A percentile compares a stretch with the other conserved stretches of the same genome.
Conservation (phyloP, 768 basidiomycete species). For the Leccinum truebloodii region DNA sequence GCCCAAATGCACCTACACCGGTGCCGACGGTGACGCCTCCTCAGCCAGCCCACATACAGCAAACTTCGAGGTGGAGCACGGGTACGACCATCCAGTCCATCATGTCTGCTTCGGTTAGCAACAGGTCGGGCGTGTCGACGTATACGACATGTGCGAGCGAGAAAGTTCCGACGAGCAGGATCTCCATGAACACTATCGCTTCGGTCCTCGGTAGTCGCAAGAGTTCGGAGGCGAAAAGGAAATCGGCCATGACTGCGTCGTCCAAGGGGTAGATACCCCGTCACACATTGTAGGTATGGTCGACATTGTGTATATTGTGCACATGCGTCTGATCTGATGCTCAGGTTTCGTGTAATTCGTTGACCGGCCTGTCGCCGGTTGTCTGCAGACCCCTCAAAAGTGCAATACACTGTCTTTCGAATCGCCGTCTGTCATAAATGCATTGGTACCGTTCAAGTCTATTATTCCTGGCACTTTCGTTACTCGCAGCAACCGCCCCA, state of each 20-base stretch:
- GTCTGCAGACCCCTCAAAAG: slow-evolving; percentile 6
- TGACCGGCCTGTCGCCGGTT: slow-evolving; percentile 1
- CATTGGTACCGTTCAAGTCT: slow-evolving; percentile 5
- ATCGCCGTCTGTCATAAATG: not conserved
- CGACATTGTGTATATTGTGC: too few species aligned
- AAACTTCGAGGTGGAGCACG: slow-evolving; percentile 33
- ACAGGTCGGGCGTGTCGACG: slow-evolving; percentile 28
- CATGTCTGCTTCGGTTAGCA: slow-evolving; percentile 28
- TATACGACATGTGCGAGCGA: slow-evolving; percentile 32
- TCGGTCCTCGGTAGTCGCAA: slow-evolving; percentile 29
- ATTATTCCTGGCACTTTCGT: slow-evolving; percentile 5
- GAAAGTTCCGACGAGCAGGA: slow-evolving; percentile 23
- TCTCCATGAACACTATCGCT: slow-evolving; percentile 29
- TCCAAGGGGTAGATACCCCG: slow-evolving; percentile 20
- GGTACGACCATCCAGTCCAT: slow-evolving; percentile 31
- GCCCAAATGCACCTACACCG: slow-evolving; percentile 5
- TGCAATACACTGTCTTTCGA: not conserved
- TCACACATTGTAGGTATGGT: slow-evolving; percentile 5
- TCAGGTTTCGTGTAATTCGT: slow-evolving; percentile 1
- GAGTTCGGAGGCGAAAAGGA: slow-evolving; percentile 30
- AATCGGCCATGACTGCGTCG: slow-evolving; percentile 26
- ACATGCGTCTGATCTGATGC: slow-evolving; percentile 9
- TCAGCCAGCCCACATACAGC: slow-evolving; percentile 21
- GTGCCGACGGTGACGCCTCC: slow-evolving; percentile 14
- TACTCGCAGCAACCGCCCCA: slow-evolving; percentile 5